Evolutionary conservation across 163 green algal genomes (phyloP), one percentile per base, ranked within the genome.

Genomic region (Trebouxia gelatinosa): DNA sequence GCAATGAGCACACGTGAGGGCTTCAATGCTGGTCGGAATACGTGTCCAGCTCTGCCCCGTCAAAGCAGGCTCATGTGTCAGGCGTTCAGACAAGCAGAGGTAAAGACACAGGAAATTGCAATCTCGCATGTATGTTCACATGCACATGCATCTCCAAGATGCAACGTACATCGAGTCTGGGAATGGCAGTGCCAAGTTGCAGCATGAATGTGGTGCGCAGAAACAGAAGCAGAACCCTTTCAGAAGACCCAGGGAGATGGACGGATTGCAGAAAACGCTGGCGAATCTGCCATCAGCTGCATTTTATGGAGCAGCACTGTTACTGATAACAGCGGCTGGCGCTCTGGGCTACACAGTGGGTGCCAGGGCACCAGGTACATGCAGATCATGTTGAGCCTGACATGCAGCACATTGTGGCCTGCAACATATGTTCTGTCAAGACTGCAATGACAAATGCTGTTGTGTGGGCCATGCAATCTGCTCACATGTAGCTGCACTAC

Each of bases 151-250:
- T n/a, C n/a, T n/a, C n/a, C n/a, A n/a, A n/a, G n/a, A n/a, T n/a
- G n/a, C n/a, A n/a, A n/a, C n/a, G n/a, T n/a, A n/a, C n/a, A n/a
- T n/a, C n/a, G n/a, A n/a, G n/a, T n/a, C n/a, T n/a, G n/a, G n/a
- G n/a, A n/a, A n/a, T n/a, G n/a, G n/a, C n/a, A n/a, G n/a, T n/a
- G n/a, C n/a, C n/a, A n/a, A n/a, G n/a, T n/a, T n/a, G n/a, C n/a
- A n/a, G n/a, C n/a, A n/a, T n/a, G n/a, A n/a, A n/a, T n/a, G n/a
- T n/a, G n/a, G n/a, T n/a, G n/a, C n/a, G n/a, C n/a, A n/a, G n/a
- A n/a, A n/a, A n/a, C n/a, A n/a, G 13, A 35, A 17, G 66, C 77
- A 87, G 85, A 84, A 81, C 62, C 82, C 84, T n/a, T 88, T 87
- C 74, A 78, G 68, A 38, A 78, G 84, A 35, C 19, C 34, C 7